These are phyloP conservation scores for Melastoma candidum DNA, from an alignment of 441 rosid genomes.

Conservation along the genomic window DNA sequence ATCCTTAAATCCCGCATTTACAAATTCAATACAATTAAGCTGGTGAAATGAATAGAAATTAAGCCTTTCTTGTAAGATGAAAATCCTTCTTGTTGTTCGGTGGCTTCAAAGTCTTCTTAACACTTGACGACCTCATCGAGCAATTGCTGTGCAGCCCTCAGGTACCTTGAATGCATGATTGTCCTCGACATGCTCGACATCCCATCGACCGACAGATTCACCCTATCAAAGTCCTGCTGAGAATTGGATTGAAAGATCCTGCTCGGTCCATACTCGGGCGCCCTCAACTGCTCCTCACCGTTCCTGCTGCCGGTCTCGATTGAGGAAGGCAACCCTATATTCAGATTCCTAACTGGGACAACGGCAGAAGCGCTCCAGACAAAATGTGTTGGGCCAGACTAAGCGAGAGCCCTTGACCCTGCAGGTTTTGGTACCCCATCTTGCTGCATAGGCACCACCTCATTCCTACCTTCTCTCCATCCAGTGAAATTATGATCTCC, in stretches of 20 bases:
- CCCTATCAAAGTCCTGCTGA: conserved; percentile 30
- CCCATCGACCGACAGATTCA: conserved; percentile 43
- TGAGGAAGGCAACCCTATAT: conserved; percentile 34
- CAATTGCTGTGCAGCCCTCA: conserved; percentile 81
- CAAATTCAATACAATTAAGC: too few relatives aligned
- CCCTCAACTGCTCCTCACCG: conserved; percentile 45
- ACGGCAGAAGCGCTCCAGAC: conserved; percentile 43
- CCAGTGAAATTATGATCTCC: conserved; percentile 53
- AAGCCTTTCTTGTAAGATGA: too few relatives aligned
- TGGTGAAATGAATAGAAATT: too few relatives aligned
- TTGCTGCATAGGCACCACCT: conserved; percentile 47
- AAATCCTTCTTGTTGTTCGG: conserved; percentile 16
- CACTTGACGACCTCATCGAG: conserved; percentile 96
- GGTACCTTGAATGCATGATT: conserved; percentile 66
- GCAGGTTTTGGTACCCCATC: conserved; percentile 35
- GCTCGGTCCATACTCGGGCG: conserved; percentile 37
- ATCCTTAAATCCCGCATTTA: too few relatives aligned
- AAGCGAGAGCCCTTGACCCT: conserved; percentile 79
- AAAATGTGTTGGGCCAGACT: conserved; percentile 84
- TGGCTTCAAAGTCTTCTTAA: conserved; percentile 61
- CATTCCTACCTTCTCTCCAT: conserved; percentile 71
- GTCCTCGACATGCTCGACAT: conserved; percentile 39
- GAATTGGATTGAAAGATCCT: conserved; percentile 28
- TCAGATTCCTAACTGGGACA: conserved; percentile 31
- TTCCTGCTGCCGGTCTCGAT: conserved; percentile 36